Evolutionary conservation across 2,329 filamentous ascomycete species (phyloP).

Genomic region (Fusarium sp.): DNA sequence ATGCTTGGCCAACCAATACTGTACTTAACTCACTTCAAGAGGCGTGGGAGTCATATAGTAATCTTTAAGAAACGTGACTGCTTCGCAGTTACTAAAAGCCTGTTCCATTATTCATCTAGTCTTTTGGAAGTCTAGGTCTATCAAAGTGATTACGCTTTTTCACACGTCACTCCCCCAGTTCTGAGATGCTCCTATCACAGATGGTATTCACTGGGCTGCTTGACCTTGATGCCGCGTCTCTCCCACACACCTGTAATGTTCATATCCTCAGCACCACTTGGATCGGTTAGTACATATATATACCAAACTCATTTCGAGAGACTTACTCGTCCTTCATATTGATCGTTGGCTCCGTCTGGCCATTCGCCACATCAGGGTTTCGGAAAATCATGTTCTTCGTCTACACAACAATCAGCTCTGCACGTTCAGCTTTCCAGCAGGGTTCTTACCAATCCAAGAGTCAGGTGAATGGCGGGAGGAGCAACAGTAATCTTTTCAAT

Average conservation of each 20-base stretch:
- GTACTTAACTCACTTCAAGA: neutral
- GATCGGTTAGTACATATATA: neutral
- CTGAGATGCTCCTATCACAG: conserved; percentile 8
- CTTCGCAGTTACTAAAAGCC: neutral
- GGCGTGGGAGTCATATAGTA: neutral
- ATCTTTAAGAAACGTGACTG: neutral
- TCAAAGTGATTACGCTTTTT: neutral
- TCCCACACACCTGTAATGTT: conserved; percentile 38
- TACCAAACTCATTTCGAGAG: accelerated
- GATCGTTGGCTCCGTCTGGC: conserved; percentile 31
- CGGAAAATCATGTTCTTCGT: conserved; percentile 44
- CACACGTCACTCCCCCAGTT: neutral
- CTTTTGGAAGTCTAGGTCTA: neutral
- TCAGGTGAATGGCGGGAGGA: conserved; percentile 41
- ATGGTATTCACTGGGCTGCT: conserved; percentile 36
- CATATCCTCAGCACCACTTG: conserved; percentile 38
- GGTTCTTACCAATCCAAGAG: conserved; percentile 35
- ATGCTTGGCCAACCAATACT: conserved; percentile 22
- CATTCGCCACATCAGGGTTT: conserved; percentile 34
- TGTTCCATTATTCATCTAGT: neutral
- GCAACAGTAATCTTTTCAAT: conserved; percentile 18
- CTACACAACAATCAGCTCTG: neutral
- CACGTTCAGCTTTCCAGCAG: accelerated
- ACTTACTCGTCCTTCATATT: conserved; percentile 42
- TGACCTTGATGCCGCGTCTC: conserved; percentile 35